phyloP scores from a whole-genome alignment of 352 stramenopile species.

The Phytopythium litorale region DNA sequence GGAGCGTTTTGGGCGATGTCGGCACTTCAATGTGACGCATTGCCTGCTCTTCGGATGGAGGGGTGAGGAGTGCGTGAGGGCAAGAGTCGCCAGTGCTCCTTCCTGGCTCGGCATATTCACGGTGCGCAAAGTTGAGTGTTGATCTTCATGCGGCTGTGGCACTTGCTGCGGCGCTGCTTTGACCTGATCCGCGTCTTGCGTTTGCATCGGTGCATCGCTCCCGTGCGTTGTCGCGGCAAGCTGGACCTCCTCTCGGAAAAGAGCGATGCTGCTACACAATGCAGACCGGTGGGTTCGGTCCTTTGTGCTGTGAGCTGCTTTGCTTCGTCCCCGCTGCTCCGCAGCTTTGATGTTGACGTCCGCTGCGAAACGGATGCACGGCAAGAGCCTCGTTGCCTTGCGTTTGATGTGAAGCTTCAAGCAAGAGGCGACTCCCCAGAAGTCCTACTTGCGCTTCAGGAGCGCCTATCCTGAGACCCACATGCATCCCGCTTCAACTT shows the following conservation, averaged over 20 bases:
- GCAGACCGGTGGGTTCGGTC: background rate
- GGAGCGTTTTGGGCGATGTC: background rate
- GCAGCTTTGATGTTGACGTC: too few species aligned
- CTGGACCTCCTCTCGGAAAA: too few species aligned
- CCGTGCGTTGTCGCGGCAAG: too few species aligned
- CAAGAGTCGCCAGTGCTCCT: background rate
- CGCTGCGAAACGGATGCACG: too few species aligned
- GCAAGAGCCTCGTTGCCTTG: too few species aligned
- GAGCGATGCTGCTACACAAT: too few species aligned
- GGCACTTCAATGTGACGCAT: background rate
- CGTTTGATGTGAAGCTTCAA: too few species aligned
- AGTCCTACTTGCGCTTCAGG: too few species aligned
- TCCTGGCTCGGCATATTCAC: background rate
- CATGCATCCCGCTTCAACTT: too few species aligned
- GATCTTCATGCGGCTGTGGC: background rate
- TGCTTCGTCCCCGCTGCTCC: background rate
- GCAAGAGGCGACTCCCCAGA: too few species aligned
- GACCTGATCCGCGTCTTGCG: background rate
- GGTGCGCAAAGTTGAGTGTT: background rate
- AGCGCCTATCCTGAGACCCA: too few species aligned
- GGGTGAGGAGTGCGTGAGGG: background rate
- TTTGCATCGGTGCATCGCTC: background rate
- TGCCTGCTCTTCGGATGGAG: background rate
- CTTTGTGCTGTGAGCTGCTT: background rate
- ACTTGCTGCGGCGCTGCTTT: background rate